phyloP scores from a whole-genome alignment of 2,329 filamentous ascomycete genomes.

The Curvularia verruculosa region DNA sequence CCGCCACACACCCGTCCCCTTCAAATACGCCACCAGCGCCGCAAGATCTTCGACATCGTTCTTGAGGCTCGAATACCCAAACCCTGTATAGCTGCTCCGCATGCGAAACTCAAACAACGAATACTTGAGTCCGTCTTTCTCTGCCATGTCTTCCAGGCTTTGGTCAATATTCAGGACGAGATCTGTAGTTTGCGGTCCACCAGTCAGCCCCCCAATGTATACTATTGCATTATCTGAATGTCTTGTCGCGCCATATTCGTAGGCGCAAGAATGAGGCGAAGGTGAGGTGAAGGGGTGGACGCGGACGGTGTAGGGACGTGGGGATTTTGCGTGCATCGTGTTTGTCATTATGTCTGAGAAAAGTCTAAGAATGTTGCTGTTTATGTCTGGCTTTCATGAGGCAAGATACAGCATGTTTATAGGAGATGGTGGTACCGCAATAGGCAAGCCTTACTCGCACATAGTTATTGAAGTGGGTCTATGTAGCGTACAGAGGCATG shows the following conservation, averaged over 20 bases:
- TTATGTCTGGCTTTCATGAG: not conserved
- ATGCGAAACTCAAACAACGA: slow-evolving; percentile 28
- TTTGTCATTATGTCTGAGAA: not conserved
- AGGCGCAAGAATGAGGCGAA: slow-evolving; percentile 19
- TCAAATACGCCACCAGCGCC: slow-evolving; percentile 21
- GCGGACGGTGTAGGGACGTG: slow-evolving; percentile 8
- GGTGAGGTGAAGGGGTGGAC: slow-evolving; percentile 21
- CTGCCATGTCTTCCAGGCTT: not conserved
- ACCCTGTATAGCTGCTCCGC: slow-evolving; percentile 28
- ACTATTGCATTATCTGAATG: slow-evolving; percentile 20
- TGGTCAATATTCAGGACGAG: slow-evolving; percentile 2
- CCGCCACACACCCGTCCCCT: not conserved
- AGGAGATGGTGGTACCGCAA: not conserved
- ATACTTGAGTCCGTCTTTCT: slow-evolving; percentile 2
- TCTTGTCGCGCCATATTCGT: slow-evolving; percentile 16
- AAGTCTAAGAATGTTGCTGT: not conserved
- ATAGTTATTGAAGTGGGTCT: not conserved
- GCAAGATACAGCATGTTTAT: not conserved
- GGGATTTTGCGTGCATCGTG: not conserved
- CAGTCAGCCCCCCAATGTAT: slow-evolving; percentile 25
- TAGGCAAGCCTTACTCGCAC: not conserved
- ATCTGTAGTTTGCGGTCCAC: slow-evolving; percentile 21
- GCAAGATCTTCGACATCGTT: slow-evolving; percentile 24
- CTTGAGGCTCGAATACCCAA: slow-evolving; percentile 25
- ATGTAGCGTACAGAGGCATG: not conserved